Percentiles rank a stretch among this genome's conserved stretches.
Evolutionary conservation across 768 basidiomycete species (phyloP).

Genomic region (Pulveroboletus ravenelii): DNA sequence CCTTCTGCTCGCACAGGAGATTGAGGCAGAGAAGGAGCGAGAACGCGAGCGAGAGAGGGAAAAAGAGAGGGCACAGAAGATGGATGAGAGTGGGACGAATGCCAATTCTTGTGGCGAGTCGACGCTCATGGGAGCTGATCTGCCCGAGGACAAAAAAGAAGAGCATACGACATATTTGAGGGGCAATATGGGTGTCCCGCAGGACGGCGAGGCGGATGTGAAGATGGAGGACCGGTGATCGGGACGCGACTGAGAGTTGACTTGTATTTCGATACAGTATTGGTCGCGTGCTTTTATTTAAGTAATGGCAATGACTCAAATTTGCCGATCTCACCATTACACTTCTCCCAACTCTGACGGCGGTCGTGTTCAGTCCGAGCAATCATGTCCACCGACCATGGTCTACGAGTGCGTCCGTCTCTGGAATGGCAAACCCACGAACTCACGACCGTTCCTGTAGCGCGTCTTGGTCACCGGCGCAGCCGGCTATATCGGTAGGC

Average conservation of each 20-base stretch:
- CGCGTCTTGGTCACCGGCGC: constrained; percentile 72
- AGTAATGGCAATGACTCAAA: constrained; percentile 1
- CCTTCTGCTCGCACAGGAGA: constrained; percentile 36
- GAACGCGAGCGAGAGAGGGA: constrained; percentile 37
- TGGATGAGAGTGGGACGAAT: constrained; percentile 18
- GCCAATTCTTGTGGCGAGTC: constrained; percentile 31
- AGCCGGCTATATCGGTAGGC: constrained; percentile 83
- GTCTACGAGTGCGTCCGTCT: constrained; percentile 44
- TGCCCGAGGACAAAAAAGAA: constrained; percentile 22
- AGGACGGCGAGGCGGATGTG: constrained; percentile 42
- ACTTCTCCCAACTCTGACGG: background rate
- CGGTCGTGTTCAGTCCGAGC: background rate
- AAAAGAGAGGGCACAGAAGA: constrained; percentile 26
- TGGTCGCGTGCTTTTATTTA: constrained; percentile 14
- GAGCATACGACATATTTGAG: constrained; percentile 18
- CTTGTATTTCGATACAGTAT: background rate
- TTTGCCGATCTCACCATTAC: constrained; percentile 3
- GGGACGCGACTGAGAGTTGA: background rate
- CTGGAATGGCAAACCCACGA: background rate
- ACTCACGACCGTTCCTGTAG: constrained; percentile 31
- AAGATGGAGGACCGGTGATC: constrained; percentile 43
- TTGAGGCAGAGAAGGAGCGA: constrained; percentile 34
- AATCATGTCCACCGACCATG: constrained; percentile 27
- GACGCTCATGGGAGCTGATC: constrained; percentile 20
- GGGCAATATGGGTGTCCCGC: constrained; percentile 9